A percentile compares a stretch with the other conserved stretches of the same genome.
Conservation (phyloP, 2,329 filamentous ascomycete species). For the Penicillium hesseltinei region DNA sequence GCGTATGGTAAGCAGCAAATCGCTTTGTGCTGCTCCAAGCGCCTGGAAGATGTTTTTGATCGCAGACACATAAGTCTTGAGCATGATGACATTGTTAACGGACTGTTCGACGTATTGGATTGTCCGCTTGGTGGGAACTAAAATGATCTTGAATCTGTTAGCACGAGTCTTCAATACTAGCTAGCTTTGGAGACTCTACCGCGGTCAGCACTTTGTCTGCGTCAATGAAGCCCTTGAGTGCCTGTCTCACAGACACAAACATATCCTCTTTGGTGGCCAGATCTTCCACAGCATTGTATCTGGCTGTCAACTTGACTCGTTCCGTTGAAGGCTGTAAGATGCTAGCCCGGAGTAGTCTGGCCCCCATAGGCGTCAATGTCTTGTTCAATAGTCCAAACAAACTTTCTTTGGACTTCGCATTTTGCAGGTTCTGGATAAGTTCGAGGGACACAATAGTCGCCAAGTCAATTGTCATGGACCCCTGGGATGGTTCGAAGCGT, state of each 20-base stretch:
- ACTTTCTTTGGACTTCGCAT: constrained; percentile 74
- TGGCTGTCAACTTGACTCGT: constrained; percentile 62
- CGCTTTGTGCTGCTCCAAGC: constrained; percentile 61
- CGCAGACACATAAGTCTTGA: constrained; percentile 75
- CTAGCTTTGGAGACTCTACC: constrained; percentile 45
- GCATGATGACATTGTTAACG: constrained; percentile 80
- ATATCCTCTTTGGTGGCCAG: constrained; percentile 78
- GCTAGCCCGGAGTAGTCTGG: constrained; percentile 76
- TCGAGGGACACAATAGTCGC: constrained; percentile 85
- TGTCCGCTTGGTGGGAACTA: constrained; percentile 65
- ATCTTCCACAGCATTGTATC: constrained; percentile 83
- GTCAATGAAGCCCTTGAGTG: constrained; percentile 72
- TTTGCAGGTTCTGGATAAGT: constrained; percentile 81
- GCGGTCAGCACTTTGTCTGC: constrained; percentile 76
- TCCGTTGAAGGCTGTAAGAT: constrained; percentile 85
- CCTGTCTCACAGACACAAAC: constrained; percentile 73
- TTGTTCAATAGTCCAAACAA: constrained; percentile 83
- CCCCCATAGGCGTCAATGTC: constrained; percentile 84
- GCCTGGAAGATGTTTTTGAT: constrained; percentile 67
- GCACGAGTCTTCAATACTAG: not conserved
- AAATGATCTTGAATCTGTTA: constrained; percentile 61
- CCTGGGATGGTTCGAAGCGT: constrained; percentile 81
- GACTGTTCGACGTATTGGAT: constrained; percentile 72
- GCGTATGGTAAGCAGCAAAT: constrained; percentile 66
- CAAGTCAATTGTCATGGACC: constrained; percentile 93